Evolutionary conservation across 1,139 yeast species (phyloP).

Genomic region (Blastobotrys raffinosifermentans): DNA sequence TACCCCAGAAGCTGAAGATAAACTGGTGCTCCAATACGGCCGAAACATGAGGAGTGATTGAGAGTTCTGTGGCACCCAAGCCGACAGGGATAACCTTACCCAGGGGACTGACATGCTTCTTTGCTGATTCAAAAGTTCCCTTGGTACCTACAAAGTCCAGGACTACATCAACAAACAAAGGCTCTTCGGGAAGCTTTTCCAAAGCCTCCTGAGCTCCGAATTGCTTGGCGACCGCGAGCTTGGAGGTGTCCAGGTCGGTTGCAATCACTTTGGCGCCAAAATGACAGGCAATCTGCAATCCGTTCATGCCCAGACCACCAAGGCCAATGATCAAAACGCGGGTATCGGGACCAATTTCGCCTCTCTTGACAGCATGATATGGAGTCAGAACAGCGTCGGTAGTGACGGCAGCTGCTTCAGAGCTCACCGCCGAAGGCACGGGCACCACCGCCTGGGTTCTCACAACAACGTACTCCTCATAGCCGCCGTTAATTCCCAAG

Average conservation of each 20-base stretch:
- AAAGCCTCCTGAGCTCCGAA: constrained; percentile 44
- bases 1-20: constrained; percentile 45
- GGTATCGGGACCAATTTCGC: constrained; percentile 34
- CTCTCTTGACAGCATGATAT: constrained; percentile 41
- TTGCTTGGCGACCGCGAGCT: constrained; percentile 31
- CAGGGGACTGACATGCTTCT: constrained; percentile 31
- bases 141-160: constrained; percentile 46
- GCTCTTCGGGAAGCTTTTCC: constrained; percentile 28
- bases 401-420: constrained; percentile 45
- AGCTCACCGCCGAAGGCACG: constrained; percentile 45
- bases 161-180: constrained; percentile 28
- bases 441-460: constrained; percentile 18
- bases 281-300: constrained; percentile 40
- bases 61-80: constrained; percentile 37
- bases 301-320: constrained; percentile 50
- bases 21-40: constrained; percentile 39
- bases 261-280: constrained; percentile 42
- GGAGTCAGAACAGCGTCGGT: constrained; percentile 51
- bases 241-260: constrained; percentile 37
- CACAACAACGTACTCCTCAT: constrained; percentile 41
- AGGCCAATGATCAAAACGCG: constrained; percentile 45
- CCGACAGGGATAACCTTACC: constrained; percentile 46
- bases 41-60: constrained; percentile 32
- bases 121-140: constrained; percentile 28
- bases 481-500: constrained; percentile 39